phyloP scores from a whole-genome alignment of 2,329 filamentous ascomycete genomes.

The Amauroascus verrucosus region DNA sequence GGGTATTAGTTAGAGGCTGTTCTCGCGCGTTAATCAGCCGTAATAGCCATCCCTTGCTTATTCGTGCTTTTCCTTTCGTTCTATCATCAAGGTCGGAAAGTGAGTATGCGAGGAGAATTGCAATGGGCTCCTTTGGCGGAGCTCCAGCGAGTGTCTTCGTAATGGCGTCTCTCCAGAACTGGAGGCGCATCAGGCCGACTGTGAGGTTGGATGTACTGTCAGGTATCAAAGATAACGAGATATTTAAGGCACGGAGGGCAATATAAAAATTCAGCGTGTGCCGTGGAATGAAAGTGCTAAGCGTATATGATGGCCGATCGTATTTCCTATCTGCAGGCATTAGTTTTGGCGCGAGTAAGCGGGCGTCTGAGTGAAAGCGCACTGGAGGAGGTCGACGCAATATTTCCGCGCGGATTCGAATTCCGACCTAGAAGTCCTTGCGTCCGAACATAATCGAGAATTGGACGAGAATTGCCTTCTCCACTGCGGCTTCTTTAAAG shows the following conservation, averaged over 20 bases:
- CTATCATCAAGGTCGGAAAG: slow-evolving; percentile 47
- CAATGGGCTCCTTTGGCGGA: slow-evolving; percentile 84
- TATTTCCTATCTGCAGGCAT: slow-evolving; percentile 52
- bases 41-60: slow-evolving; percentile 62
- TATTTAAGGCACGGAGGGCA: slow-evolving; percentile 81
- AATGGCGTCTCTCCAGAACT: slow-evolving; percentile 88
- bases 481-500: background rate
- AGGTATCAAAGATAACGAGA: slow-evolving; percentile 81
- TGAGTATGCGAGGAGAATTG: slow-evolving; percentile 66
- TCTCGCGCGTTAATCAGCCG: slow-evolving; percentile 73
- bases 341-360: background rate
- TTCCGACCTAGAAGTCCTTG: slow-evolving; percentile 35
- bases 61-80: slow-evolving; percentile 38
- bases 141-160: slow-evolving; percentile 63
- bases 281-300: slow-evolving; percentile 72
- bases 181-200: slow-evolving; percentile 78
- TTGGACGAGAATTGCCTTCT: slow-evolving; percentile 22
- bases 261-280: slow-evolving; percentile 73
- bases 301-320: slow-evolving; percentile 78
- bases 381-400: slow-evolving; percentile 50
- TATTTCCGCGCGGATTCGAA: slow-evolving; percentile 47
- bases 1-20: slow-evolving; percentile 70
- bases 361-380: slow-evolving; percentile 12
- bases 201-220: slow-evolving; percentile 81
- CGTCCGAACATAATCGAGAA: slow-evolving; percentile 17